Base-by-base conservation (phyloP, 768 basidiomycete species). In the Serendipita sp. region DNA sequence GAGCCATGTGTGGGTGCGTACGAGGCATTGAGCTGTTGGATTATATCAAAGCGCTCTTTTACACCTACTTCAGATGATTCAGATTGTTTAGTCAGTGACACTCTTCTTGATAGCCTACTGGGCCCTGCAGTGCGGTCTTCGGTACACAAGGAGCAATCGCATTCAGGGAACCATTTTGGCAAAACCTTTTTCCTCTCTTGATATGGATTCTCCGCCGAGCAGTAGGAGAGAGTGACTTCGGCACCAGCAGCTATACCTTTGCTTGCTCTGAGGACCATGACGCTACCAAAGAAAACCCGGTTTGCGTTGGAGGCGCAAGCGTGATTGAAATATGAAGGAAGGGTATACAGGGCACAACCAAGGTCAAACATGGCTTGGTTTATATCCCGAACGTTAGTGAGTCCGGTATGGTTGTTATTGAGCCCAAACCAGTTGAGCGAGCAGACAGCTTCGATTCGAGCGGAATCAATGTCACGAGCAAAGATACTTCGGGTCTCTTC, bases 261-360 rank as follows among this genome's bases (percentile, higher is more conserved):
- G 1, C 52, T 51, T 2, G 74, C 71, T 4, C 75, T 70, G 16
- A 76, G 66, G 56, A 73, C 63, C 65, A 76, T 73, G 36, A 72
- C 23, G 64, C 74, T 71, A 3, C 72, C 72, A 64, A 70, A 68
- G 63, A 63, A 70, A 52, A 32, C 28, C 66, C 18, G 70, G n/a
- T 38, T 7, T 3, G 71, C 70, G 64, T 68, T 73, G 0, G 71
- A 51, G 0, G 63, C 36, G 66, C 76, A 76, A 0, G 72, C 66
- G 64, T 76, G 76, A 66, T 76, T 76, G 71, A 74, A 70, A 16
- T 75, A 66, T 0, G 75, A 75, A 0, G 73, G 69, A 13, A 68
- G 63, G 32, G 69, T 36, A 66, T 73, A 74, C 46, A 76, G 69
- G 15, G 70, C 73, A 16, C 66, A 64, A 0, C 70, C 68, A 4